Base-by-base conservation (phyloP, 768 basidiomycete species). In the Suillus subluteus region DNA sequence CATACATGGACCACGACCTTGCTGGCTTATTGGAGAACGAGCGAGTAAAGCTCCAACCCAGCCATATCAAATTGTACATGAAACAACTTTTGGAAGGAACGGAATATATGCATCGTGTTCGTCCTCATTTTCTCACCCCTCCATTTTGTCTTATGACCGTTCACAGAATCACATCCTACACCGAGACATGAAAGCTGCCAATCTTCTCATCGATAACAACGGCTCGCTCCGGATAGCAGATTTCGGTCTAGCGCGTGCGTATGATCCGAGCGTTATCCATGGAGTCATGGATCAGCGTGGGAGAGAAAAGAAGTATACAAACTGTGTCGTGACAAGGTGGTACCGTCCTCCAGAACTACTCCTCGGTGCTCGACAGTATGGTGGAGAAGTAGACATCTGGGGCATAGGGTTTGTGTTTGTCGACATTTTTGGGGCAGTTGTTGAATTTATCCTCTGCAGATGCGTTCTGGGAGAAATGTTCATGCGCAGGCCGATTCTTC, bases 391-490 rank as follows among this genome's bases (percentile, higher is more conserved):
- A 52, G 98, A 99, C 77, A 90, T 99, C 72, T 99, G 98, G 98
- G 95, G 97, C 8, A 89, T 99, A 63, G 98, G 97, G 89, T 96
- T 75, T 71, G 89, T 82, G 88, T 96, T 75, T 72, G 88, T 82
- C 35, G 30, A 48, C 50, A 63, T 58, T 43, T 59, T 38, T 26
- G 11, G 61, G 43, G 41, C 32, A 38, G 54, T 12, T 44, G 41
- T 9, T 54, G 35, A 32, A 61, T 66, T 69, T 59, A 21, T 9
- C 26, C 38, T 54, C 12, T 50, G 6, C 68, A 96, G 95, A 8
- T 98, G 97, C 77, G 94, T 98, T 37, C 82, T 99, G n/a, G 97
- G 92, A 38, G 98, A 99, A 79, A 98, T 99, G 95, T 97, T 94
- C 76, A 84, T 86, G 65, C 87, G 91, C 54, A 83, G 86, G 64